Base-by-base conservation (phyloP, 2,329 filamentous ascomycete species). In the Pseudogymnoascus sp. region DNA sequence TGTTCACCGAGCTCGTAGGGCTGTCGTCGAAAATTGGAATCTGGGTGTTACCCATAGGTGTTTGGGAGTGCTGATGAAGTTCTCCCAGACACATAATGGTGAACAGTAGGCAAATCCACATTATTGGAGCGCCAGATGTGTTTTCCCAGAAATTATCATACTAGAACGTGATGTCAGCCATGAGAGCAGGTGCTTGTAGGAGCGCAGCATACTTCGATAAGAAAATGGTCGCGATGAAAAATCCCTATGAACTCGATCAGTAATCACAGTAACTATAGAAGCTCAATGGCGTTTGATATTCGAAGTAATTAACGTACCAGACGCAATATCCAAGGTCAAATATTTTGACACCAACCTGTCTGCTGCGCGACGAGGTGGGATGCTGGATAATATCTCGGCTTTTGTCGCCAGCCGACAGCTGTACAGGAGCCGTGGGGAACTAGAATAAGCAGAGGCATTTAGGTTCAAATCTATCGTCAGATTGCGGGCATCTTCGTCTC, bases 141-240 rank as follows among this genome's bases (percentile, higher is more conserved):
- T 71, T 33, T 7, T 42, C 35, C 71, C 71, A 73, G 58, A 72
- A 72, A 29, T 63, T 64, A 13, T 66, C 66, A 33, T 72, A 73
- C 71, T 73, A 60, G 67, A 65, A 67, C 61, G 66, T 61, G 51
- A 66, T 63, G 44, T 64, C 61, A 64, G 64, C 62, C 51, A 64
- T 58, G 60, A 66, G 55, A 42, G 61, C 61, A 64, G 7, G 42
- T 8, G 27, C 8, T 31, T n/a, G 12, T 9, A 6, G 44, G 44
- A 51, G 65, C 65, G 67, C 62, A 64, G 65, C 67, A 60, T 61
- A 68, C 69, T 66, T 71, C 69, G 63, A 63, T 64, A 60, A 69
- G 66, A 68, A 70, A 71, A 59, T 68, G 69, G 62, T 64, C 65
- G 33, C 65, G 38, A 69, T 71, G 69, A 66, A 69, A 65, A 60